Conservation (phyloP, 495 filamentous ascomycete genomes). For the Penicillium paxilli region DNA sequence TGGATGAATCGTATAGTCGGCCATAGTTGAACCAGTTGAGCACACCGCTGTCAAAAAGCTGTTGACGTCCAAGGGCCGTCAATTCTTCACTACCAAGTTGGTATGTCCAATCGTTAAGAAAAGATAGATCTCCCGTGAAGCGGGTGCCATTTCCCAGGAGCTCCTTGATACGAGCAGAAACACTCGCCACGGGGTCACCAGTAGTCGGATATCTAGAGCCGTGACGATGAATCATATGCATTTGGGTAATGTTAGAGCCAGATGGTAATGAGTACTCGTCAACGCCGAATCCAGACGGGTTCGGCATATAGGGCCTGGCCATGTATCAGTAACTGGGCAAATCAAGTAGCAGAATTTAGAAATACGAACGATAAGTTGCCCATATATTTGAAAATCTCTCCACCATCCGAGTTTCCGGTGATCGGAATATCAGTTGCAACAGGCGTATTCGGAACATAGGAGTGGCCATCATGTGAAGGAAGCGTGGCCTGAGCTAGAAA, state of each 20-base stretch:
- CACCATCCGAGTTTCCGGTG: background rate
- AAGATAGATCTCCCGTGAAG: background rate
- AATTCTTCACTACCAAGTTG: background rate
- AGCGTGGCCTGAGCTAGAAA: background rate
- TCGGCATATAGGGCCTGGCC: background rate
- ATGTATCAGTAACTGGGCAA: background rate
- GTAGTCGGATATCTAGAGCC: background rate
- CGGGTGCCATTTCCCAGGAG: background rate
- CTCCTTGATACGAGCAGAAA: background rate
- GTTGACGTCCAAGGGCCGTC: conserved; percentile 2
- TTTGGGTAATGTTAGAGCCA: conserved; percentile 2
- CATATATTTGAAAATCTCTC: conserved; percentile 2
- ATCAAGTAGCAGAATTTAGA: background rate
- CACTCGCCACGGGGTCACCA: background rate
- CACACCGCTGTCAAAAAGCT: conserved; percentile 2
- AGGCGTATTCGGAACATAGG: background rate
- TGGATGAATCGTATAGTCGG: conserved; percentile 1
- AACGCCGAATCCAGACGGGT: conserved; percentile 2
- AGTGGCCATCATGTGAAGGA: background rate
- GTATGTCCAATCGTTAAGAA: conserved; percentile 1
- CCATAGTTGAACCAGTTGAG: conserved; percentile 4
- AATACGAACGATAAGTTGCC: conserved; percentile 2
- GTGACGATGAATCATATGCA: conserved; percentile 7
- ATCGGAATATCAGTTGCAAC: background rate
- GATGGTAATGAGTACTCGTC: background rate